Conservation (phyloP, 2,329 filamentous ascomycete genomes). For the Coniella lustricola region DNA sequence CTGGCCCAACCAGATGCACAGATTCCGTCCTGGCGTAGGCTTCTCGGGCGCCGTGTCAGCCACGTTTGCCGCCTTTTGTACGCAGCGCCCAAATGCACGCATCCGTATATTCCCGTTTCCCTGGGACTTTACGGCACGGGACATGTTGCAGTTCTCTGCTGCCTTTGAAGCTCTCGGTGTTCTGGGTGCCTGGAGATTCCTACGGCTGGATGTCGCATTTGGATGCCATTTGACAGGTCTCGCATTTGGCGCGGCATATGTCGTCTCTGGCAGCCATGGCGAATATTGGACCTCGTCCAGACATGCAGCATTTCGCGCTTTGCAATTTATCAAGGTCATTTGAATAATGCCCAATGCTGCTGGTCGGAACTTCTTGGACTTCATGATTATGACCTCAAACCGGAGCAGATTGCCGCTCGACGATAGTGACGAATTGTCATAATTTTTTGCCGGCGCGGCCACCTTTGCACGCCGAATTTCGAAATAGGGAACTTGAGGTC, state of each 20-base stretch:
- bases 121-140: conserved; percentile 15
- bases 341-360: background rate
- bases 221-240: conserved; percentile 21
- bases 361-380: background rate
- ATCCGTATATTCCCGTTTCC: conserved; percentile 20
- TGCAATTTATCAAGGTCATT: conserved; percentile 7
- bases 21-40: conserved; percentile 18
- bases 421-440: no score
- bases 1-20: conserved; percentile 15
- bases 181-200: conserved; percentile 17
- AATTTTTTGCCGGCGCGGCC: no score
- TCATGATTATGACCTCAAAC: background rate
- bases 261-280: conserved; percentile 15
- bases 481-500: no score
- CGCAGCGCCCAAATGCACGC: conserved; percentile 15
- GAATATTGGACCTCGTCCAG: conserved; percentile 18
- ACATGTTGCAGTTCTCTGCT: conserved; percentile 15
- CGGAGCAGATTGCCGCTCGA: no score
- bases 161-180: conserved; percentile 21
- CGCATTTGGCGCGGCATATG: conserved; percentile 19
- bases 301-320: conserved; percentile 14
- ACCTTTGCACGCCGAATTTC: no score
- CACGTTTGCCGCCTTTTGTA: conserved; percentile 19
- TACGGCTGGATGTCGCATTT: conserved; percentile 11
- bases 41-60: conserved; percentile 22